Evolutionary conservation across 139 green algal species (phyloP), one percentile per base, ranked within the genome.

Genomic region (Chlorella sp.): DNA sequence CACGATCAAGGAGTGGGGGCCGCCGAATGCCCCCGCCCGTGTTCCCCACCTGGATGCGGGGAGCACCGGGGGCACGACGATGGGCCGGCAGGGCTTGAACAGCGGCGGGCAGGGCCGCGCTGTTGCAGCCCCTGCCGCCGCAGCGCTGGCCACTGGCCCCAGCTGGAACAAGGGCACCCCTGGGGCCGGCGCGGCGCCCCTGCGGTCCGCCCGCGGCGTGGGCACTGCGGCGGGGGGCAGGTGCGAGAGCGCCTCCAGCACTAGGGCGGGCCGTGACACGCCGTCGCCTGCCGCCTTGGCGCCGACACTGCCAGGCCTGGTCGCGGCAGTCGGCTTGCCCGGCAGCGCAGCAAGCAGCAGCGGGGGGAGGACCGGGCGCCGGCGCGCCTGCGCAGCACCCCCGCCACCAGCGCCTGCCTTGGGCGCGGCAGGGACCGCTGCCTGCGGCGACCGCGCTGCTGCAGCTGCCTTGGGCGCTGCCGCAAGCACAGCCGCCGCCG

Each of bases 81-180:
- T 21, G 23, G 19, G 53, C 19, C 14, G 29, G 12, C 23, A 8
- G 23, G 51, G 69, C 53, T 79, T 79, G 74, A 79, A 79, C 21
- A 79, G 66, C 51, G 74, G 74, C 19, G 74, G 74, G 62, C 74
- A 79, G 74, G 74, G 27, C 69, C 53, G 14, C 53, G 69, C n/a
- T 75, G 69, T 53, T 67, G 69, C 53, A 35, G 66, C 12, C 21
- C 3, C 12, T 58, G 38, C 69, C 2, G 69, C 69, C 3, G 51
- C 69, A 41, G 51, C 69, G n/a, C n/a, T n/a, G n/a, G n/a, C n/a
- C n/a, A n/a, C n/a, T n/a, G n/a, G n/a, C n/a, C n/a, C n/a, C n/a
- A n/a, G n/a, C n/a, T n/a, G n/a, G n/a, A n/a, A n/a, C n/a, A n/a
- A n/a, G n/a, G n/a, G n/a, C n/a, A n/a, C n/a, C n/a, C n/a, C n/a